A percentile compares a stretch with the other conserved stretches of the same genome.
These are phyloP conservation scores for Benincasa hispida DNA, from an alignment of 306 rosid genomes.

Conservation along the genomic window DNA sequence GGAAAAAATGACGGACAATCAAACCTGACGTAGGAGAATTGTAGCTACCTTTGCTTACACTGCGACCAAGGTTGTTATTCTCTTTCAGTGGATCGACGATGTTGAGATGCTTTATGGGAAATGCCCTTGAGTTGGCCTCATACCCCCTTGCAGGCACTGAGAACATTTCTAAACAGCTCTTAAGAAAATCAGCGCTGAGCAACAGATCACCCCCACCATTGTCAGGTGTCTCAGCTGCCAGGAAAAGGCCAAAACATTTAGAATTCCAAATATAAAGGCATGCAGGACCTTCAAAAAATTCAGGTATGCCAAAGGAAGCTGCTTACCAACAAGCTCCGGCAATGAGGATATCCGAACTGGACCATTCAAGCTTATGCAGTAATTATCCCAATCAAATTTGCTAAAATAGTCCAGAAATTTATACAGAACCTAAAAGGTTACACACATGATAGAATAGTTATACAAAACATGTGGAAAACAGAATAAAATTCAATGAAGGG, in stretches of 20 bases:
- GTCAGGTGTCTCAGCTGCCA: conserved; percentile 52
- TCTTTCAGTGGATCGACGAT: conserved; percentile 86
- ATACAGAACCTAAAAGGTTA: conserved; percentile 49
- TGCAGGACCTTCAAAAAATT: background rate
- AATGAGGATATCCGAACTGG: conserved; percentile 61
- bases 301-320: background rate
- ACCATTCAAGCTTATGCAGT: conserved; percentile 73
- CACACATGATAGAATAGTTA: background rate
- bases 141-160: conserved; percentile 48
- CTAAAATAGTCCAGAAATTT: conserved; percentile 79
- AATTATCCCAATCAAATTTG: conserved; percentile 86
- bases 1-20: background rate
- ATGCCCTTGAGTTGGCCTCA: conserved; percentile 38
- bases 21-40: background rate
- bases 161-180: conserved; percentile 49
- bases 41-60: conserved; percentile 66
- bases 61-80: conserved; percentile 91
- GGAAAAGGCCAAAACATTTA: background rate
- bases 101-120: conserved; percentile 68
- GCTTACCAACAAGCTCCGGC: conserved; percentile 56
- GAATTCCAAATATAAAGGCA: background rate
- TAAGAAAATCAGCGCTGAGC: conserved; percentile 58
- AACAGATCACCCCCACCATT: conserved; percentile 41
- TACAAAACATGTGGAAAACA: background rate
- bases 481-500: background rate